Conservation (phyloP, 192 early-diverging fungal genomes). For the Kappamyces sp. region DNA sequence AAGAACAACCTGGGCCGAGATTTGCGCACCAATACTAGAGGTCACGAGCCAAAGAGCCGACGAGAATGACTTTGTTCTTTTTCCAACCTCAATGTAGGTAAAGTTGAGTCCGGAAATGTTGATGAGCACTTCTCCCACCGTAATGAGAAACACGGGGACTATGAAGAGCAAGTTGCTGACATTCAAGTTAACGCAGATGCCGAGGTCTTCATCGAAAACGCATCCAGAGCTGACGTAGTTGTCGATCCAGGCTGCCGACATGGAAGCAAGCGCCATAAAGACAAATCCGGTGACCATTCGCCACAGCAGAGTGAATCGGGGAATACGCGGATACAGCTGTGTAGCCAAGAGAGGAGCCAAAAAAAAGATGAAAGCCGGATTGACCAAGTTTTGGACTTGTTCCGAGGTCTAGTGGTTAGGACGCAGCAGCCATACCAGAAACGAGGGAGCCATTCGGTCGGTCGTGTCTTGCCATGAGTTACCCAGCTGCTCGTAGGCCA, state of each 20-base stretch:
- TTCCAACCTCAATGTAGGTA: constrained; percentile 59
- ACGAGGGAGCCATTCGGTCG: constrained; percentile 25
- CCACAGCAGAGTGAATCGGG: constrained; percentile 37
- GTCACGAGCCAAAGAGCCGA: constrained; percentile 52
- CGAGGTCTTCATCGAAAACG: constrained; percentile 17
- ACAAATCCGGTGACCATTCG: constrained; percentile 53
- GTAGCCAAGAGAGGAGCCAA: constrained; percentile 50
- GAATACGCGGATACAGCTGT: constrained; percentile 48
- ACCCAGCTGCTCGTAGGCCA: constrained; percentile 36
- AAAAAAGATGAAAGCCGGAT: constrained; percentile 45
- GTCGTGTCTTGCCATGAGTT: constrained; percentile 27
- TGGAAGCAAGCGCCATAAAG: constrained; percentile 41
- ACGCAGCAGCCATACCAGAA: background rate
- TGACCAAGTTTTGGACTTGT: constrained; percentile 26
- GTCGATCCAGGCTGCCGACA: constrained; percentile 30
- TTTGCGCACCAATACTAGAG: constrained; percentile 39
- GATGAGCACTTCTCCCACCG: constrained; percentile 51
- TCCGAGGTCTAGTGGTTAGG: constrained; percentile 22
- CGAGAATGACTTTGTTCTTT: constrained; percentile 48
- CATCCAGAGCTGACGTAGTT: constrained; percentile 26
- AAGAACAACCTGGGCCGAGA: constrained; percentile 25
- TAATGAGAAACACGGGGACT: constrained; percentile 49
- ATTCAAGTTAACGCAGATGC: constrained; percentile 19
- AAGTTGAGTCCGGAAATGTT: constrained; percentile 60
- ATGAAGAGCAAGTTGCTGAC: constrained; percentile 16